These are phyloP conservation scores for Hibiscus trionum DNA, from an alignment of 345 rosid genomes.

Conservation along the genomic window DNA sequence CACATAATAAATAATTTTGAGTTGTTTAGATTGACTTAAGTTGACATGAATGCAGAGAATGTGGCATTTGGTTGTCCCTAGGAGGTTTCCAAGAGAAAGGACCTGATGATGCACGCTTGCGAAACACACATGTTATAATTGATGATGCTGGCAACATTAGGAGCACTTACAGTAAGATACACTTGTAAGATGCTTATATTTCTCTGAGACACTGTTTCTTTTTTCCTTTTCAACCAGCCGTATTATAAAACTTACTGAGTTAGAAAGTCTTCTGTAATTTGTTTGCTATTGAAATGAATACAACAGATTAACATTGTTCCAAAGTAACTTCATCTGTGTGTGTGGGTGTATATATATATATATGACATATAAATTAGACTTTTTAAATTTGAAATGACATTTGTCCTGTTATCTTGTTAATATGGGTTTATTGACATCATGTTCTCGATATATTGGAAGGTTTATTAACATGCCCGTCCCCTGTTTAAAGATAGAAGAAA, in stretches of 20 bases:
- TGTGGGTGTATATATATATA: too few species aligned
- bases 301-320: too few species aligned
- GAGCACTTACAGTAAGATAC: constrained; percentile 66
- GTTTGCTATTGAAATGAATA: too few species aligned
- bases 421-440: too few species aligned
- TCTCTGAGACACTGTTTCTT: background rate
- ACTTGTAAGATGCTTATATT: constrained; percentile 43
- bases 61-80: constrained; percentile 80
- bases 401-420: too few species aligned
- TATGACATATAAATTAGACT: too few species aligned
- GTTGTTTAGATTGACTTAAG: background rate
- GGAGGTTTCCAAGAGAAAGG: constrained; percentile 93
- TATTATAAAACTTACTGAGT: too few species aligned
- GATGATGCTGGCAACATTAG: constrained; percentile 65
- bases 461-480: constrained; percentile 50
- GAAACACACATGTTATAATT: constrained; percentile 80
- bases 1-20: background rate
- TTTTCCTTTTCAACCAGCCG: background rate
- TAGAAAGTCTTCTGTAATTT: too few species aligned
- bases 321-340: too few species aligned
- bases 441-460: too few species aligned
- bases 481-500: constrained; percentile 57
- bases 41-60: constrained; percentile 41
- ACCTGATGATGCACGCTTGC: constrained; percentile 49
- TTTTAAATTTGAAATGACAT: too few species aligned